A percentile compares a stretch with the other conserved stretches of the same genome.
Evolutionary conservation across 108 stramenopile species (phyloP).

Genomic region (Nannochloropsis gaditana): DNA sequence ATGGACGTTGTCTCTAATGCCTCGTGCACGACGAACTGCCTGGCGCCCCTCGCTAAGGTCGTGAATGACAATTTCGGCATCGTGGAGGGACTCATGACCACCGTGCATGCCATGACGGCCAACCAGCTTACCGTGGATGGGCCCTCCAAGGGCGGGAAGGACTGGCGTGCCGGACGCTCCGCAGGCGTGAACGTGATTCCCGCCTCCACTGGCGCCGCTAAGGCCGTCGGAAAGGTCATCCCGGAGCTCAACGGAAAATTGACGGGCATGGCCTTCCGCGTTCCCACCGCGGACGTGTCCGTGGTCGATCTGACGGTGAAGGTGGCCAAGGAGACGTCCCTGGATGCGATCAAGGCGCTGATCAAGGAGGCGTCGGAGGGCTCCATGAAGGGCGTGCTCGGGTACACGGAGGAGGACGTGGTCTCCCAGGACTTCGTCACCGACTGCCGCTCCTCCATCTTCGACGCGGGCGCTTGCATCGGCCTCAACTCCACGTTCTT

Average conservation of each 20-base stretch:
- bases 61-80: conserved; percentile 59
- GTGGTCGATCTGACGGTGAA: conserved; percentile 57
- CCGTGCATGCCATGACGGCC: conserved; percentile 58
- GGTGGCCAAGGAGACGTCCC: conserved; percentile 44
- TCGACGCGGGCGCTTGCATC: conserved; percentile 57
- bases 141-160: conserved; percentile 68
- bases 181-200: conserved; percentile 58
- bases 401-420: conserved; percentile 52
- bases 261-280: conserved; percentile 60
- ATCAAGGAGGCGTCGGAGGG: conserved; percentile 54
- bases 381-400: conserved; percentile 54
- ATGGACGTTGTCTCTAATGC: conserved; percentile 57
- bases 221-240: conserved; percentile 58
- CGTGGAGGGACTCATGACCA: conserved; percentile 59
- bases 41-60: conserved; percentile 56
- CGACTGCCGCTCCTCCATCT: conserved; percentile 54
- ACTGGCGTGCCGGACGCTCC: conserved; percentile 53
- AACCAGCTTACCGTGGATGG: conserved; percentile 59
- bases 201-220: conserved; percentile 56
- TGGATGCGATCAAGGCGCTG: conserved; percentile 53
- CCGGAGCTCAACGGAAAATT: conserved; percentile 53
- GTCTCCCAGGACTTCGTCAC: conserved; percentile 54
- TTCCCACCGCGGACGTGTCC: conserved; percentile 56
- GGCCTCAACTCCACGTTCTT: conserved; percentile 55
- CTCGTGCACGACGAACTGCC: conserved; percentile 59